Conservation (phyloP, 805 yeast genomes). For the Maudiozyma serrabonitensis region DNA sequence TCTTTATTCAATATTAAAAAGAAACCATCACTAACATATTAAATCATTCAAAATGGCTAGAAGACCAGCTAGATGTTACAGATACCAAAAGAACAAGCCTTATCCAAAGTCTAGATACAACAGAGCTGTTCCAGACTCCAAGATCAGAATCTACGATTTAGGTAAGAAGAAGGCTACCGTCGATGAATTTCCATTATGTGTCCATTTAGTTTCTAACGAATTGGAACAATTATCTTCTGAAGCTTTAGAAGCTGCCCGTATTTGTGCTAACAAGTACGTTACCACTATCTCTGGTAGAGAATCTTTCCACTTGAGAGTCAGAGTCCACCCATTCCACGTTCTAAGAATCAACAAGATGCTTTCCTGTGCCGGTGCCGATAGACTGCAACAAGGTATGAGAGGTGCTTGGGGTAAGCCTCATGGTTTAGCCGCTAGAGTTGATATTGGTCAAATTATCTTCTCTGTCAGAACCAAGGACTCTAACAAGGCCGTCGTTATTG, state of each 20-base stretch:
- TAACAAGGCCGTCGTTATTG: conserved; percentile 95
- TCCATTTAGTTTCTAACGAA: conserved; percentile 98
- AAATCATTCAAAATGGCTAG: conserved; percentile 81
- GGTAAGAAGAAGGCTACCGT: conserved; percentile 99
- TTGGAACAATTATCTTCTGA: conserved; percentile 98
- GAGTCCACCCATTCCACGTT: conserved; percentile 99
- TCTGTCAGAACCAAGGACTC: conserved; percentile 97
- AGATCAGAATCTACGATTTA: conserved; percentile 97
- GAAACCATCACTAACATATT: not conserved
- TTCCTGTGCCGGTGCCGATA: conserved; percentile 99
- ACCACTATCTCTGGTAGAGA: conserved; percentile 98
- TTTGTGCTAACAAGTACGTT: conserved; percentile 99
- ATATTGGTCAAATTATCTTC: conserved; percentile 96
- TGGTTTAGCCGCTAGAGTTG: conserved; percentile 98
- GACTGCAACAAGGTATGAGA: conserved; percentile 99
- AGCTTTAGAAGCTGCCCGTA: conserved; percentile 99
- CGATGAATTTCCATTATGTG: conserved; percentile 99
- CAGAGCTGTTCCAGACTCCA: conserved; percentile 99
- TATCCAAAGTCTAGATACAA: conserved; percentile 99
- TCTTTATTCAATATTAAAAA: not conserved
- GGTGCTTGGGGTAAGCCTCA: conserved; percentile 99
- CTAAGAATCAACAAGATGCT: conserved; percentile 99
- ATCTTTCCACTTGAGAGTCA: conserved; percentile 98
- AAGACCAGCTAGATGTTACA: conserved; percentile 99
- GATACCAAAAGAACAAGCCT: conserved; percentile 99